Evolutionary conservation across 129 eudicot species (phyloP).

Genomic region (Centaurea solstitialis): DNA sequence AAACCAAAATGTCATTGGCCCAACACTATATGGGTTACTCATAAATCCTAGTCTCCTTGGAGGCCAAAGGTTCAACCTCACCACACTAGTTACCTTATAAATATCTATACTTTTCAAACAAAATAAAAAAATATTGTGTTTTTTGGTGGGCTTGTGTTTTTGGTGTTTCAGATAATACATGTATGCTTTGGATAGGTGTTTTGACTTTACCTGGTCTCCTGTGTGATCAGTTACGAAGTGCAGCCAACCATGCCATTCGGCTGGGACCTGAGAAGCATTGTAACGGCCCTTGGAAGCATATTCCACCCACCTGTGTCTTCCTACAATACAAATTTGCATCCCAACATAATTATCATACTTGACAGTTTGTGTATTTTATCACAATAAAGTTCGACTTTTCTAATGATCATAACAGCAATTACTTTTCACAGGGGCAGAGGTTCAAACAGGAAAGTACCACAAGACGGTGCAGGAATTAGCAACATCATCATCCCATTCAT

Average conservation of each 20-base stretch:
- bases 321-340: conserved; percentile 31
- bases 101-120: neutral
- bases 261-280: conserved; percentile 98
- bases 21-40: no score
- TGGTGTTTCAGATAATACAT: neutral
- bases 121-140: neutral
- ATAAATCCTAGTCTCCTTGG: no score
- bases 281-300: conserved; percentile 90
- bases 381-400: neutral
- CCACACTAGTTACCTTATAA: neutral
- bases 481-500: neutral
- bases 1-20: neutral
- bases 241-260: conserved; percentile 99
- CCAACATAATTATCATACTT: conserved; percentile 6
- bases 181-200: neutral
- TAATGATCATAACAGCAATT: neutral
- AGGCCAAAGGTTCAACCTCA: no score
- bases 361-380: neutral
- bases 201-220: conserved; percentile 74
- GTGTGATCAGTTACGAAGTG: conserved; percentile 91
- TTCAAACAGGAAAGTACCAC: neutral
- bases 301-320: conserved; percentile 99
- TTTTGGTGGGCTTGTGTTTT: neutral
- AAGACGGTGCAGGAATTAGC: no score
- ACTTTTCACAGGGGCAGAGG: neutral